A percentile compares a stretch with the other conserved stretches of the same genome.
These are phyloP conservation scores for Rhodotorula babjevae DNA, from an alignment of 768 basidiomycete species.

Conservation along the genomic window DNA sequence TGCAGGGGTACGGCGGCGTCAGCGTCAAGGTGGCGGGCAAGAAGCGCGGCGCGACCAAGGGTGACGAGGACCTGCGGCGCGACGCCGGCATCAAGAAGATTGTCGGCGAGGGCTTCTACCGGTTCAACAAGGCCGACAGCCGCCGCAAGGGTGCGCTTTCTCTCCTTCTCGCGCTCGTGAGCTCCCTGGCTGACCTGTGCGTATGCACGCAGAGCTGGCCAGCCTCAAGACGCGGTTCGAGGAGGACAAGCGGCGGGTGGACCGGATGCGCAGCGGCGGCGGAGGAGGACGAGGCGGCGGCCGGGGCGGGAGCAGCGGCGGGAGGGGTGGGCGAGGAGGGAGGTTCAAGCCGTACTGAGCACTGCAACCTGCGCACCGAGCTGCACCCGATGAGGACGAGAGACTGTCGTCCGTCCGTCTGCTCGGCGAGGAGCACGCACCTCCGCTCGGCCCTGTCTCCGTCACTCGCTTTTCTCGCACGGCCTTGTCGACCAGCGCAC, in stretches of 20 bases:
- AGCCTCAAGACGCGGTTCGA: constrained; percentile 29
- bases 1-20: constrained; percentile 31
- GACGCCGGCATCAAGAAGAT: constrained; percentile 31
- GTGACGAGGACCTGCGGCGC: not conserved
- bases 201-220: constrained; percentile 25
- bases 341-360: constrained; percentile 13
- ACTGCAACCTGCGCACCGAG: too few species aligned
- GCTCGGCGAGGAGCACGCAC: too few species aligned
- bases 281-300: not conserved
- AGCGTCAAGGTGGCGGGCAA: constrained; percentile 29
- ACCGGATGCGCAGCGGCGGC: not conserved
- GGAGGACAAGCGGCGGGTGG: constrained; percentile 29
- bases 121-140: constrained; percentile 28
- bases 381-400: too few species aligned
- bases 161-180: not conserved
- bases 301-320: not conserved
- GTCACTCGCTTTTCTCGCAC: too few species aligned
- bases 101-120: constrained; percentile 38
- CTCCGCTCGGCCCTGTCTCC: too few species aligned
- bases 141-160: constrained; percentile 22
- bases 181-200: not conserved
- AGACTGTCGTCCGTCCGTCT: too few species aligned
- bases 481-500: too few species aligned
- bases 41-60: constrained; percentile 21
- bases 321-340: not conserved